Evolutionary conservation across 192 early-diverging fungal genomes (phyloP), one percentile per base, ranked within the genome.

Genomic region (Dispira simplex): DNA sequence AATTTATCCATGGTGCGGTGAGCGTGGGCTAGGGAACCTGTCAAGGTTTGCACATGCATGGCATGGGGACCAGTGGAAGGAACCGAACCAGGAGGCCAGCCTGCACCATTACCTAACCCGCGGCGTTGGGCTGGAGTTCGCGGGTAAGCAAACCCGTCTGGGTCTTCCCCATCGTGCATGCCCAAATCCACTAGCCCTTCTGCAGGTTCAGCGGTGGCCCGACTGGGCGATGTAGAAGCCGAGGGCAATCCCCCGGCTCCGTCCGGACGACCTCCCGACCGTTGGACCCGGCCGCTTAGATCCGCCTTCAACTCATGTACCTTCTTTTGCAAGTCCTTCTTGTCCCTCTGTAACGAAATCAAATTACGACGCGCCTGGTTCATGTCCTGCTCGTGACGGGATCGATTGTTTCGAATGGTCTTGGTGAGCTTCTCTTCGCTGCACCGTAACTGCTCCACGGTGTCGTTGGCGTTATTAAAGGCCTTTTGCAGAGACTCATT

Each of bases 351-450:
- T 14, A 87, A 57, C 8, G 69, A 66, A 28, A 74, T 73, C 23
- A 67, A 53, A 46, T 75, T 78, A 32, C 79, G 82, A 12, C 85
- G 81, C 69, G 82, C 66, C 21, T 68, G 63, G 0, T 69, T 27
- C 63, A 85, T 77, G 14, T 87, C 85, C 53, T 87, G 79, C 59
- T 88, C 86, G 45, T 79, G 81, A 20, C 81, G 75, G 39, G 66
- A 62, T 46, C 84, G 86, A 12, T 74, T 65, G 20, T 72, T 68
- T 46, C 73, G 71, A 1, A 85, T 62, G n/a, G 72, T 66, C 12
- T 68, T 72, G n/a, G 39, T 70, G 11, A 79, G 55, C 53, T 73
- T 77, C 43, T 78, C 79, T 62, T 85, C 83, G 63, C 68, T 73
- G 66, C 70, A 75, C 60, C 81, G 81, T 44, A 86, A 73, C n/a